Evolutionary conservation across 805 yeast genomes (phyloP).

Genomic region (Cyberlindnera bimundalis): DNA sequence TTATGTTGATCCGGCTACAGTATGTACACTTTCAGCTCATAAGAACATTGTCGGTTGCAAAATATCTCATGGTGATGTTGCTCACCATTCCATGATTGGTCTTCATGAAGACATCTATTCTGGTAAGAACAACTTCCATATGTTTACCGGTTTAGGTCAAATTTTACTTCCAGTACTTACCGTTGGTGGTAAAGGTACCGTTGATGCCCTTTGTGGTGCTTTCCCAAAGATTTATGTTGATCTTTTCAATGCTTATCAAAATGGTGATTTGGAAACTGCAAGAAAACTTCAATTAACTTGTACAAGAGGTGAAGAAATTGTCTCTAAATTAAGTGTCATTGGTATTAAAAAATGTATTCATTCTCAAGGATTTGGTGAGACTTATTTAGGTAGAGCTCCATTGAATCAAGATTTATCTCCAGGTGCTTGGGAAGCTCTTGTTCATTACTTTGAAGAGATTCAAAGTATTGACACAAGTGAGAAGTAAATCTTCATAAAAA

Average conservation of each 20-base stretch:
- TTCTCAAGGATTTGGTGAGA: constrained; percentile 41
- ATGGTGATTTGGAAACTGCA: constrained; percentile 41
- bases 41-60: constrained; percentile 48
- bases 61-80: constrained; percentile 48
- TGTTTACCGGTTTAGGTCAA: constrained; percentile 52
- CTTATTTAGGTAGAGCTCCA: constrained; percentile 45
- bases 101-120: constrained; percentile 36
- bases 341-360: constrained; percentile 45
- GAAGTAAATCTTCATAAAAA: constrained; percentile 23
- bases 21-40: constrained; percentile 34
- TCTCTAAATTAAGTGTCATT: constrained; percentile 40
- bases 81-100: constrained; percentile 44
- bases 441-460: constrained; percentile 15
- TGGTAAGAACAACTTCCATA: constrained; percentile 36
- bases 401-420: constrained; percentile 36
- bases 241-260: constrained; percentile 36
- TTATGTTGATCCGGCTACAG: constrained; percentile 33
- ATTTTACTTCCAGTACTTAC: constrained; percentile 44
- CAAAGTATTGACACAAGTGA: constrained; percentile 19
- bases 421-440: constrained; percentile 29
- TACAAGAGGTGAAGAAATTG: constrained; percentile 40
- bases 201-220: constrained; percentile 51
- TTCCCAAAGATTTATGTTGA: constrained; percentile 47
- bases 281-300: constrained; percentile 39
- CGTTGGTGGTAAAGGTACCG: constrained; percentile 47